Conservation (phyloP, 106 monocot genomes). For the Dendrobium chrysotoxum region DNA sequence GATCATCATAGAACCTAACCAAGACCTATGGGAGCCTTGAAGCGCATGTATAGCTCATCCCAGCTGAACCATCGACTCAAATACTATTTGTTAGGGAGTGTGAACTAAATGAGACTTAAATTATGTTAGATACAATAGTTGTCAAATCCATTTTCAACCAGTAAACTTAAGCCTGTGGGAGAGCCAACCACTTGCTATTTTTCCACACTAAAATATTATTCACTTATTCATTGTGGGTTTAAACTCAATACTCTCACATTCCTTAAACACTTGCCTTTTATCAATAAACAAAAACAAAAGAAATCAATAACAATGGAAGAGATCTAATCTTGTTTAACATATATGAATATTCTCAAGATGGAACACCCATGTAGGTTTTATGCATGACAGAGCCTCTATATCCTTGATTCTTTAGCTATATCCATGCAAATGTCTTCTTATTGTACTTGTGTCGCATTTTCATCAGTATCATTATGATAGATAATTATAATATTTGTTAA, state of each 20-base stretch:
- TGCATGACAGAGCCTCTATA: background rate
- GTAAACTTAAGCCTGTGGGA: background rate
- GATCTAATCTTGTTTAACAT: background rate
- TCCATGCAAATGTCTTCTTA: background rate
- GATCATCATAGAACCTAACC: background rate
- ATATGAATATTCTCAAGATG: background rate
- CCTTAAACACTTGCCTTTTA: background rate
- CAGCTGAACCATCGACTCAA: background rate
- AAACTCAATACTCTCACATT: background rate
- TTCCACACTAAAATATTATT: background rate
- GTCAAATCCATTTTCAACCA: too few species aligned
- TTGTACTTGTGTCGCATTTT: background rate
- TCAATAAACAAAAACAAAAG: background rate
- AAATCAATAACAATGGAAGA: background rate
- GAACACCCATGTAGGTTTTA: background rate
- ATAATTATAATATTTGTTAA: background rate
- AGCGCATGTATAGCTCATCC: background rate
- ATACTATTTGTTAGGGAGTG: background rate
- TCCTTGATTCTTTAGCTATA: background rate
- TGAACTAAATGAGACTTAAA: background rate
- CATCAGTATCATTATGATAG: background rate
- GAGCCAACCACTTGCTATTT: background rate
- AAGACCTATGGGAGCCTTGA: background rate
- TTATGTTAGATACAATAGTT: too few species aligned
- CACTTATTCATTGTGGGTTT: background rate